phyloP scores from a whole-genome alignment of 768 basidiomycete genomes.

The Auriculariales sp. region DNA sequence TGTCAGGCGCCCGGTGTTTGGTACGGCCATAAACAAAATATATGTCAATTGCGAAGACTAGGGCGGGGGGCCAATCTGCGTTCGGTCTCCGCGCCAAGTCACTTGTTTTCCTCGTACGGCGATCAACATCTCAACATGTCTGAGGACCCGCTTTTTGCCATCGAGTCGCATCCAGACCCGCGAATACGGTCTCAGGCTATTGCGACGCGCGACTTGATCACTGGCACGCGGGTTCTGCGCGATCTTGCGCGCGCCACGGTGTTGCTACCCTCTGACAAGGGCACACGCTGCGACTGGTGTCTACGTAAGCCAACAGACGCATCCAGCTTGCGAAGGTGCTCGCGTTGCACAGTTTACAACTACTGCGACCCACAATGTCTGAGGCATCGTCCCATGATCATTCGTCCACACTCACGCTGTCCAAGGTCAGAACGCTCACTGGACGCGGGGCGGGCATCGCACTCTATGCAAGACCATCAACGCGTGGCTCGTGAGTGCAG shows the following conservation, averaged over 20 bases:
- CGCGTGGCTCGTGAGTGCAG: conserved; percentile 27
- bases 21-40: too few species aligned
- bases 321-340: conserved; percentile 35
- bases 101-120: too few species aligned
- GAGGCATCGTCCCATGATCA: conserved; percentile 9
- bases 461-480: conserved; percentile 50
- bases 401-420: background rate
- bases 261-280: conserved; percentile 42
- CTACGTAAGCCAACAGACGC: conserved; percentile 27
- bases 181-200: conserved; percentile 38
- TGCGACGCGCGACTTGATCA: conserved; percentile 20
- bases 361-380: conserved; percentile 57
- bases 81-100: too few species aligned
- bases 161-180: conserved; percentile 19
- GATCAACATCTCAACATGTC: too few species aligned
- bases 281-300: conserved; percentile 54
- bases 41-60: too few species aligned
- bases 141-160: too few species aligned
- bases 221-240: conserved; percentile 37
- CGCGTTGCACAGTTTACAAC: conserved; percentile 55
- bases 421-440: conserved; percentile 54
- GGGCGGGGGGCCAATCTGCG: too few species aligned
- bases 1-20: too few species aligned
- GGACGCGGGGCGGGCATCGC: conserved; percentile 45
- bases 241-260: conserved; percentile 29